Evolutionary conservation across 2,329 filamentous ascomycete genomes (phyloP).

Genomic region (Colletotrichum plurivorum): DNA sequence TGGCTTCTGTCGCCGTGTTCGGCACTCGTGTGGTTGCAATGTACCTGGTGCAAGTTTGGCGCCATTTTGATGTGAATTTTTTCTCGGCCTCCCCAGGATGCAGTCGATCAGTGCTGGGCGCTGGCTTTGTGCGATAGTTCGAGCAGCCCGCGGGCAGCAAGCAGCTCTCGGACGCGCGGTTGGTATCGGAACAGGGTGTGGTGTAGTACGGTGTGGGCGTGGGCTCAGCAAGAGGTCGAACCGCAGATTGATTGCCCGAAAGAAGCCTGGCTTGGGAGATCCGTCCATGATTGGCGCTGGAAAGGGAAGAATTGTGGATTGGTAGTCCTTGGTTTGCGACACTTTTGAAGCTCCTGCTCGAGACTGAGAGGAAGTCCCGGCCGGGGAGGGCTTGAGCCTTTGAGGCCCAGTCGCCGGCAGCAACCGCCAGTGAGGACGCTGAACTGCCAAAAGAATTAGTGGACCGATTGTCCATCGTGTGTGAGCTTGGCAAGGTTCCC

Average conservation of each 20-base stretch:
- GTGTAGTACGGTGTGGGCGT: neutral
- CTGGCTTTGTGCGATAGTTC: constrained; percentile 17
- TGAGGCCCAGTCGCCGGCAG: neutral
- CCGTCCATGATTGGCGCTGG: constrained; percentile 31
- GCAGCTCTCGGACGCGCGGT: constrained; percentile 9
- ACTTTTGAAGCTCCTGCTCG: constrained; percentile 16
- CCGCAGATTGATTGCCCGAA: constrained; percentile 40
- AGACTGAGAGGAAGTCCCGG: constrained; percentile 26
- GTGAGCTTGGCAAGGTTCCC: constrained; percentile 32
- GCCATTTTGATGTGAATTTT: neutral
- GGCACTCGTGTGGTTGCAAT: constrained; percentile 11
- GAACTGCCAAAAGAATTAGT: constrained; percentile 1
- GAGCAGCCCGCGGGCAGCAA: constrained; percentile 4
- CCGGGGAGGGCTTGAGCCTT: neutral
- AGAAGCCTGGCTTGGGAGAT: constrained; percentile 33
- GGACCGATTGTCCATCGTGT: constrained; percentile 14
- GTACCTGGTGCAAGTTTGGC: constrained; percentile 23
- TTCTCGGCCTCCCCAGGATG: neutral
- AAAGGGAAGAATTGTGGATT: constrained; percentile 26
- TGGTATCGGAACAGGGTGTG: neutral
- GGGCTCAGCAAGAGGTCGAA: constrained; percentile 24
- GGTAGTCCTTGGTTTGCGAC: constrained; percentile 30
- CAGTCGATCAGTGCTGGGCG: constrained; percentile 19
- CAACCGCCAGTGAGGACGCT: constrained; percentile 2
- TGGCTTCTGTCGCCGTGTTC: neutral